These are phyloP conservation scores for Coleophoma eucalyptorum DNA, from an alignment of 2,329 filamentous ascomycete species.

Conservation along the genomic window DNA sequence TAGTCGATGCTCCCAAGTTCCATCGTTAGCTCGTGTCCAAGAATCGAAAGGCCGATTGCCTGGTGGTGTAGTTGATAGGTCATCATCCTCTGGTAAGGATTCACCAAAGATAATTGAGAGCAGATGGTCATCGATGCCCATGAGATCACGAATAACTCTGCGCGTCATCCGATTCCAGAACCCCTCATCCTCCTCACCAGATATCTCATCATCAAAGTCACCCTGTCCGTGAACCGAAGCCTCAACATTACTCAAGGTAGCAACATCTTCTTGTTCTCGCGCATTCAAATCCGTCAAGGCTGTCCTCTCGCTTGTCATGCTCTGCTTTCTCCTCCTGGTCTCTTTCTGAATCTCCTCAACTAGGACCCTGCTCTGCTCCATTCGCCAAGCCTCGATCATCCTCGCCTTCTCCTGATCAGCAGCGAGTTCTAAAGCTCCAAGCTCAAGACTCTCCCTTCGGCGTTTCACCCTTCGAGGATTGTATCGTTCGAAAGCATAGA, in stretches of 20 bases:
- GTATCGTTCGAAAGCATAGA: conserved; percentile 86
- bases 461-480: conserved; percentile 66
- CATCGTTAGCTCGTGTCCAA: conserved; percentile 26
- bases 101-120: conserved; percentile 88
- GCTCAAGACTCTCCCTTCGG: conserved; percentile 48
- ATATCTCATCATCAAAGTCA: conserved; percentile 31
- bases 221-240: conserved; percentile 11
- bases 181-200: conserved; percentile 54
- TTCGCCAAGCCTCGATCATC: conserved; percentile 85
- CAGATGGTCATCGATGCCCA: conserved; percentile 84
- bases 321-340: conserved; percentile 66
- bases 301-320: conserved; percentile 44
- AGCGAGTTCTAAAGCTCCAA: conserved; percentile 44
- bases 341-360: conserved; percentile 87
- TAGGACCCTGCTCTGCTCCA: conserved; percentile 84
- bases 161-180: conserved; percentile 80
- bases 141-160: conserved; percentile 81
- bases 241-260: conserved; percentile 23
- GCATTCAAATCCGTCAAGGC: conserved; percentile 21
- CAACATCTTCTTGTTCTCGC: conserved; percentile 23
- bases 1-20: conserved; percentile 71
- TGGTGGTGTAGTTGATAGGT: conserved; percentile 24
- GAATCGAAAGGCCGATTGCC: conserved; percentile 6
- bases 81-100: conserved; percentile 50
- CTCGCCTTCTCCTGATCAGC: conserved; percentile 72